Base-by-base conservation (phyloP, 73 alveolate genomes). In the Paramecium sexaurelia region DNA sequence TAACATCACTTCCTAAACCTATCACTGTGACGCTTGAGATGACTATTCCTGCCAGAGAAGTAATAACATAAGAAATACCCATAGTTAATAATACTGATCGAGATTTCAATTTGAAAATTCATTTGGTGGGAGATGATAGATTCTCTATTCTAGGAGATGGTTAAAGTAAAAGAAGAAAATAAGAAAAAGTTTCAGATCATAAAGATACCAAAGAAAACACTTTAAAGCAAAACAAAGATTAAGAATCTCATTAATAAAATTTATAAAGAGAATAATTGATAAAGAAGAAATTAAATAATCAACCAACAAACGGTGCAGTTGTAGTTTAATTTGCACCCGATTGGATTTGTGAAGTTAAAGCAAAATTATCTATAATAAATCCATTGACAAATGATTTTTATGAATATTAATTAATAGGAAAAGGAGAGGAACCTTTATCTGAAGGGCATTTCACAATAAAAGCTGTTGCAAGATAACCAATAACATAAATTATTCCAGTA, bases 341-440 rank as follows among this genome's bases (percentile, higher is more conserved):
- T 27, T 98, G 99, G 98, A 95, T 95, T 55, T 95, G 98, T 68
- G 93, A 82, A 40, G 94, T 85, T 0, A 95, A 97, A 41, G 99
- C 98, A 19, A 94, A 94, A 94, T 95, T 98, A 55, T 92, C 95
- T 6, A 95, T 98, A 68, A 92, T 91, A 57, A 97, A 97, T 92
- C 96, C 95, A 32, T 90, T 90, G 19, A 98, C 99, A 1, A 95
- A 96, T 27, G 99, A 98, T 90, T 94, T 95, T 55, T 98, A 96
- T 90, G 99, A 97, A 91, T 98, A 97, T 85, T 96, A 95, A 19
- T 91, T 98, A 29, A 93, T 92, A 68, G 99, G 99, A 4, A 95
- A 96, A 61, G 99, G 99, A 24, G 99, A 98, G 85, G 99, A 98
- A 84, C 99, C 99, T 0, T 85, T 96, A 29, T 98, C 99, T 33